Evolutionary conservation across 2,329 filamentous ascomycete genomes (phyloP), one percentile per base, ranked within the genome.

Genomic region (Tolypocladium tropicale): DNA sequence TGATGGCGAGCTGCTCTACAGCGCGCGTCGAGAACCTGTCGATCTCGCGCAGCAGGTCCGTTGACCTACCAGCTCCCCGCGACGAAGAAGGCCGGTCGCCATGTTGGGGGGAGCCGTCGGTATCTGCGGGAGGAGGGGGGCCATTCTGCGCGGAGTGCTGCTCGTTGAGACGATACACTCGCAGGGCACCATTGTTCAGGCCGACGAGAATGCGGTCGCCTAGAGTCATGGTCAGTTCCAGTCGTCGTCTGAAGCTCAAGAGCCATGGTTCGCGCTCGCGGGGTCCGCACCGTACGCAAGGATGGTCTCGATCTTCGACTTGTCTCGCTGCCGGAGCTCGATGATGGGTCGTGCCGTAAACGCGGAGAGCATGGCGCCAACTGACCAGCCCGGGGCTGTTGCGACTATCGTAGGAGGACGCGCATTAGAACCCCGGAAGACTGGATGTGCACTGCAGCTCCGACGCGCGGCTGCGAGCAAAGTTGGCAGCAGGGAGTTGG

Each of bases 331-430:
- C 76, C 89, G 92, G 67, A 99, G 88, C 88, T 99, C 94, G 79
- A 97, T 89, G 71, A 99, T 93, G 61, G 92, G 89, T 68, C 90
- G 89, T 77, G 94, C 92, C 65, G 89, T 95, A 76, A 99, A 99
- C 70, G 94, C 94, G 74, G 93, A 95, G 74, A 99, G 87, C 94
- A 96, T 96, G 73, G 78, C 78, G 71, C 60, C 62, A 72, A 67
- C 62, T 50, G 62, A 66, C 72, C 72, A 76, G 75, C 75, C 71
- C 74, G 61, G 63, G 64, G 65, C 66, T 67, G 63, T 61, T 61
- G 58, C 59, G 57, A 61, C 60, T 69, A 70, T 63, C 56, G 57
- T 59, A 50, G 59, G 56, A 58, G 53, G 64, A 59, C 56, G 62
- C 61, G 64, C 69, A 71, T 72, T 61, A 68, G 69, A 60, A n/a